Conservation (phyloP, 2,329 filamentous ascomycete genomes). For the Cadophora gregata region DNA sequence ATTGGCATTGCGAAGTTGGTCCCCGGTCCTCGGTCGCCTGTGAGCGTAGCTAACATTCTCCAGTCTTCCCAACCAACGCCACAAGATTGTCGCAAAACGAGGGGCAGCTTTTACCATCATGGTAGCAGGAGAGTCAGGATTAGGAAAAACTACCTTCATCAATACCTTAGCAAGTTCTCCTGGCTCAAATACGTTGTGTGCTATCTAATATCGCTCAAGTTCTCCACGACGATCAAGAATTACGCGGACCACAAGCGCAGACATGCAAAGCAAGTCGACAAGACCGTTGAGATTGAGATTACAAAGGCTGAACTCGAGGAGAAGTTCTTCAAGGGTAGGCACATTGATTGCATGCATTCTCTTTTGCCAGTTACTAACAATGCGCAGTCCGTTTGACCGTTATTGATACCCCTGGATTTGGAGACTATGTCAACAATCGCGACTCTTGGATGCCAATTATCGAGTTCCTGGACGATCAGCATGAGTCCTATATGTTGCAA, state of each 20-base stretch:
- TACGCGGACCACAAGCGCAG: slow-evolving; percentile 99
- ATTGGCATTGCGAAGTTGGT: slow-evolving; percentile 72
- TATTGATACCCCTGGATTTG: slow-evolving; percentile 98
- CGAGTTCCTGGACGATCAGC: slow-evolving; percentile 99
- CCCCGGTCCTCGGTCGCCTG: slow-evolving; percentile 45
- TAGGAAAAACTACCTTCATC: slow-evolving; percentile 99
- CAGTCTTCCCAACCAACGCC: slow-evolving; percentile 64
- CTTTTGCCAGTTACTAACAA: slow-evolving; percentile 30
- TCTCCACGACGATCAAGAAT: slow-evolving; percentile 99
- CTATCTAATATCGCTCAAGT: slow-evolving; percentile 47
- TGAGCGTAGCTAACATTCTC: slow-evolving; percentile 15
- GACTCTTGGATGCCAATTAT: slow-evolving; percentile 99
- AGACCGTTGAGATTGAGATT: slow-evolving; percentile 99
- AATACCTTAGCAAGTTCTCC: slow-evolving; percentile 74
- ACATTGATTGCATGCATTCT: neutral
- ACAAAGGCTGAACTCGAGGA: slow-evolving; percentile 99
- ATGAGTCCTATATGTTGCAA: slow-evolving; percentile 99
- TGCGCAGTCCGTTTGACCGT: slow-evolving; percentile 89
- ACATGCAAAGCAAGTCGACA: slow-evolving; percentile 99
- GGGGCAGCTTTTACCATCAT: slow-evolving; percentile 99
- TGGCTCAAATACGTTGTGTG: neutral
- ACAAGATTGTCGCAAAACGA: slow-evolving; percentile 80
- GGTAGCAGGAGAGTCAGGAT: slow-evolving; percentile 98
- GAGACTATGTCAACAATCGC: slow-evolving; percentile 99
- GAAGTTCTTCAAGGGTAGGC: slow-evolving; percentile 99